Base-by-base conservation (phyloP, 1,284 basidiomycete species). In the Ceratobasidium papillatum region DNA sequence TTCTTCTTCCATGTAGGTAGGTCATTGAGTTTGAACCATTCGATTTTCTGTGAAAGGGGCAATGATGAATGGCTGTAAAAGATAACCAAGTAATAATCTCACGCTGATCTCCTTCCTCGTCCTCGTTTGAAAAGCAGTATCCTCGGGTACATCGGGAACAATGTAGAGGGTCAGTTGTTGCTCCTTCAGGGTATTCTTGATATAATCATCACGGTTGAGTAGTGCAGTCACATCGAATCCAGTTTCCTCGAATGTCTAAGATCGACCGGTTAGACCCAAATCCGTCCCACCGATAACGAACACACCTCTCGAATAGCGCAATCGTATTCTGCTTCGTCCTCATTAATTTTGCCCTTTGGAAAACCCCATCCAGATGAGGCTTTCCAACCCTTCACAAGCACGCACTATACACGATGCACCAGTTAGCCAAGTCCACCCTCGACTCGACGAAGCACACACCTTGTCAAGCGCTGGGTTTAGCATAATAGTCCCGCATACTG, bases 101-200 rank as follows among this genome's bases (percentile, higher is more conserved):
- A 98, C 96, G 80, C 96, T 98, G 79, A 99, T 99, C 85, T 99
- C 98, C 83, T 99, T 99, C 76, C 97, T 87, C 1, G 98, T 99
- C 82, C 92, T 91, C 3, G 98, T 98, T 82, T 94, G 89, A 84
- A 99, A 99, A 14, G 87, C 86, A 77, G 91, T 98, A 79, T 92
- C 89, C 82, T 98, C 96, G 71, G 93, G 90, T n/a, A 99, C 90
- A 54, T 91, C 92, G 25, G 92, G 88, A 30, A 99, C 94, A 79
- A 99, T 91, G 83, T 93, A 99, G 77, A 99, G 85, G 45, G 95
- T 94, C 74, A 99, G 93, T 81, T 96, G 94, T 77, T 87, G 86
- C 78, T 97, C 95, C 80, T 90, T 92, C 82, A 97, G 95, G 52
- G 92, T 92, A 80, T 95, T 87, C 81, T 96, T 91, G 81, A 99